Base-by-base conservation (phyloP, 73 alveolate genomes). In the Symbiodinium natans region DNA sequence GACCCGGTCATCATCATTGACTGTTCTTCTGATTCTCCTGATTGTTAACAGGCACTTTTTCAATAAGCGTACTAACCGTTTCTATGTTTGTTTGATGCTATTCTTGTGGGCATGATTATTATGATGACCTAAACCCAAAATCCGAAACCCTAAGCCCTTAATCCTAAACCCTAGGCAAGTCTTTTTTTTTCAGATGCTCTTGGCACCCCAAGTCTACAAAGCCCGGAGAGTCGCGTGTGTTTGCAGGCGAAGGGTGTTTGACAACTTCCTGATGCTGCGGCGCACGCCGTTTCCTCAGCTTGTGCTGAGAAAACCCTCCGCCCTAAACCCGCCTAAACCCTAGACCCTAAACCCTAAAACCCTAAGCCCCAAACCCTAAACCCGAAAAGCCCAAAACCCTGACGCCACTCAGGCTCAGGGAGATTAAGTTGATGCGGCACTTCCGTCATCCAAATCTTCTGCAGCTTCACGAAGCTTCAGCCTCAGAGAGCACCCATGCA, bases 351-450 rank as follows among this genome's bases (percentile, higher is more conserved):
- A n/a, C n/a, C n/a, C n/a, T n/a, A n/a, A n/a, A n/a, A n/a, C n/a
- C n/a, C n/a, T n/a, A n/a, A n/a, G n/a, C n/a, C n/a, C n/a, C n/a
- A n/a, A n/a, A n/a, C n/a, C n/a, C n/a, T n/a, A 52, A 10, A 52
- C 29, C 68, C 56, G 56, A 43, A 43, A 52, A 13, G 41, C 0
- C 42, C 27, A n/a, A 23, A n/a, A 25, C 4, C 27, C 15, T 17
- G 84, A 73, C 17, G 4, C 23, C 41, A 38, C 84, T 36, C 36
- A 88, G 95, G 95, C 86, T 88, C 10, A 42, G 95, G 19, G 95
- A 88, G 95, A 88, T 88, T 86, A 88, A 88, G 73, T 63, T 88
- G 95, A 88, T 88, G 95, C 84, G 95, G 2, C 95, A 88, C 41
- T 88, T 88, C 71, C 85, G 86, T 19, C 95, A 88, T 63, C 86